phyloP scores from a whole-genome alignment of 805 yeast species.

The Candida loeiensis region DNA sequence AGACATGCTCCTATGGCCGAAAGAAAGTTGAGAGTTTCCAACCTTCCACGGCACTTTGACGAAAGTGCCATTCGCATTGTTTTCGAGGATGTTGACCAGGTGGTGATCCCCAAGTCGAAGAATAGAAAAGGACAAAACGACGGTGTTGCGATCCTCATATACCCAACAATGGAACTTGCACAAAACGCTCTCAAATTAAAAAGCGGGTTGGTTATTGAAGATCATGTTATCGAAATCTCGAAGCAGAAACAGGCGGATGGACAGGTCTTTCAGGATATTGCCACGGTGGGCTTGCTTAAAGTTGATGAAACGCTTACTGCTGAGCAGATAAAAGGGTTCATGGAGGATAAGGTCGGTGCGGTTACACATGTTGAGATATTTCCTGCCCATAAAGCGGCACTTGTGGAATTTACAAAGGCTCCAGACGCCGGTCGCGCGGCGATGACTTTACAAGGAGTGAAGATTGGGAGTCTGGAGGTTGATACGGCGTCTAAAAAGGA shows the following conservation, averaged over 20 bases:
- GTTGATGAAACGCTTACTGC: slow-evolving; percentile 34
- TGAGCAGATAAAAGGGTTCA: slow-evolving; percentile 28
- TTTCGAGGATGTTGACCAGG: slow-evolving; percentile 48
- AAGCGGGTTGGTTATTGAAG: slow-evolving; percentile 42
- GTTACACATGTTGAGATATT: slow-evolving; percentile 43
- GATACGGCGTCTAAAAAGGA: slow-evolving; percentile 6
- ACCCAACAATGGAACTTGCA: slow-evolving; percentile 43
- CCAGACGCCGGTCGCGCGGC: slow-evolving; percentile 51
- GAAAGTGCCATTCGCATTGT: slow-evolving; percentile 35
- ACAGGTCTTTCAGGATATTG: slow-evolving; percentile 17
- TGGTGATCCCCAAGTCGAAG: slow-evolving; percentile 42
- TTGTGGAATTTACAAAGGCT: slow-evolving; percentile 44
- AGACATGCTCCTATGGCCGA: slow-evolving; percentile 49
- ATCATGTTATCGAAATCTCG: slow-evolving; percentile 47
- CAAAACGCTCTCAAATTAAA: slow-evolving; percentile 40
- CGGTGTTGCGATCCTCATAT: slow-evolving; percentile 67
- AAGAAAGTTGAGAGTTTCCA: slow-evolving; percentile 54
- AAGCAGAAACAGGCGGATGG: slow-evolving; percentile 9
- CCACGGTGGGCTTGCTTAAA: slow-evolving; percentile 21
- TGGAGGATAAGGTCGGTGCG: slow-evolving; percentile 26
- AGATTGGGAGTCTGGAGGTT: slow-evolving; percentile 32
- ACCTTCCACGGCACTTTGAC: slow-evolving; percentile 46
- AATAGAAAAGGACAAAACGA: slow-evolving; percentile 41
- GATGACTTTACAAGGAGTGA: slow-evolving; percentile 38
- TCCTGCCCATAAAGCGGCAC: slow-evolving; percentile 46